Evolutionary conservation across 441 rosid species (phyloP), one percentile per base, ranked within the genome.

Genomic region (Pelargonium cotyledonis): DNA sequence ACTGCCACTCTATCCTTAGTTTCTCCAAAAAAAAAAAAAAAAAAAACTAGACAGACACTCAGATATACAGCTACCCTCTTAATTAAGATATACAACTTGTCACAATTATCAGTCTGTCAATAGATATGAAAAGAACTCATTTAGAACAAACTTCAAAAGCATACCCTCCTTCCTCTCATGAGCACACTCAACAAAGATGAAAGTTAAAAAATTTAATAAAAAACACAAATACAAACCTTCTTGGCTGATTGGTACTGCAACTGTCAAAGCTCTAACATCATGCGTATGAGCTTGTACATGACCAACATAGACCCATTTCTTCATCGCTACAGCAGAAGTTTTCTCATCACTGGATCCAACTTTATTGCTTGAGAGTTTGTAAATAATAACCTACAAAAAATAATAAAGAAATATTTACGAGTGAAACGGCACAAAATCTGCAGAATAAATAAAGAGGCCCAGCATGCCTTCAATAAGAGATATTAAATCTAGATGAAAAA

Each of bases 281-380:
- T 92, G 96, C 0, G 98, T 88, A 83, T 95, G 99, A 73, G 96
- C 86, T 82, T 93, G 88, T 29, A 84, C 95, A 81, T 83, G 80
- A 78, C 90, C 84, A 57, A 95, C 81, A 80, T 83, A 92, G 65
- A 86, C 85, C 99, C 98, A 95, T 76, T 86, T 89, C 82, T 85
- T 87, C 79, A 83, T 66, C 64, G 74, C 70, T 63, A 71, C 65
- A 43, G 78, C 73, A 65, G 88, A 74, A 68, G 80, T 74, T n/a
- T 68, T 62, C 49, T 65, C 82, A 76, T 71, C 87, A 76, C 62
- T 43, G 35, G 81, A 66, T 58, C 66, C 80, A 68, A 67, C 53
- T 47, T 66, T 62, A 77, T 84, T 85, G 70, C 68, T 77, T 23
- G 95, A 82, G 73, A 82, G 85, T 79, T 88, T 95, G 82, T 89